These are phyloP conservation scores for Fusarium nelsonii DNA, from an alignment of 2,329 filamentous ascomycete genomes.

Conservation along the genomic window DNA sequence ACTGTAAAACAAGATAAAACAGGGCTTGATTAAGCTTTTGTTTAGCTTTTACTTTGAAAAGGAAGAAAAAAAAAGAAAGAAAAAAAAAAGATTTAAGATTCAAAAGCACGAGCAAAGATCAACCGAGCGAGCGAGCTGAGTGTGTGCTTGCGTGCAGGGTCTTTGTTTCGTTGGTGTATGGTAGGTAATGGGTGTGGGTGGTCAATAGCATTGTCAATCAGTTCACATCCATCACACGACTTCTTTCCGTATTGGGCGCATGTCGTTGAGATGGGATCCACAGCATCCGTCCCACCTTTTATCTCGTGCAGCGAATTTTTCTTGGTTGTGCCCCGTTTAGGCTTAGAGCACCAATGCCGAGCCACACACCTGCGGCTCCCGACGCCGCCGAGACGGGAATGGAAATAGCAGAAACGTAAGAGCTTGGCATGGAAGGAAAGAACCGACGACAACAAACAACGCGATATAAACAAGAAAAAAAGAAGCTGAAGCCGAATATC, in stretches of 20 bases:
- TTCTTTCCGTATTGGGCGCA: conserved; percentile 39
- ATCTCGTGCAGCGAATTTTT: conserved; percentile 33
- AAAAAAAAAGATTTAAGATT: background rate
- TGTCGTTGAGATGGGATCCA: conserved; percentile 27
- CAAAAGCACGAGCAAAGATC: background rate
- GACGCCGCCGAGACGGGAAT: conserved; percentile 39
- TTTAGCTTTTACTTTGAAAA: conserved; percentile 11
- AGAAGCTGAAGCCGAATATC: background rate
- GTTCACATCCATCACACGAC: conserved; percentile 37
- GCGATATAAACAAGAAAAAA: background rate
- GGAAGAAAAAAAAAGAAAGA: background rate
- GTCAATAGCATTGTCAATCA: background rate
- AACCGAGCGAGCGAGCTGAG: conserved; percentile 8
- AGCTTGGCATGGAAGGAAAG: conserved; percentile 26
- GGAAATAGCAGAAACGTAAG: conserved; percentile 28
- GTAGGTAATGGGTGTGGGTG: background rate
- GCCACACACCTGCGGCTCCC: conserved; percentile 31
- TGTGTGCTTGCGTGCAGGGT: background rate
- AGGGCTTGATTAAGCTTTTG: conserved; percentile 20
- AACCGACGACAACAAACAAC: background rate
- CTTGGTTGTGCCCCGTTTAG: conserved; percentile 12
- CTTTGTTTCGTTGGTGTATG: conserved; percentile 1
- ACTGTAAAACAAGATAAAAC: background rate
- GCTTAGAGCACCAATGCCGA: conserved; percentile 24
- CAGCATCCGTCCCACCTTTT: background rate